These are phyloP conservation scores for Vicia faba DNA, from an alignment of 306 rosid genomes.

Conservation along the genomic window DNA sequence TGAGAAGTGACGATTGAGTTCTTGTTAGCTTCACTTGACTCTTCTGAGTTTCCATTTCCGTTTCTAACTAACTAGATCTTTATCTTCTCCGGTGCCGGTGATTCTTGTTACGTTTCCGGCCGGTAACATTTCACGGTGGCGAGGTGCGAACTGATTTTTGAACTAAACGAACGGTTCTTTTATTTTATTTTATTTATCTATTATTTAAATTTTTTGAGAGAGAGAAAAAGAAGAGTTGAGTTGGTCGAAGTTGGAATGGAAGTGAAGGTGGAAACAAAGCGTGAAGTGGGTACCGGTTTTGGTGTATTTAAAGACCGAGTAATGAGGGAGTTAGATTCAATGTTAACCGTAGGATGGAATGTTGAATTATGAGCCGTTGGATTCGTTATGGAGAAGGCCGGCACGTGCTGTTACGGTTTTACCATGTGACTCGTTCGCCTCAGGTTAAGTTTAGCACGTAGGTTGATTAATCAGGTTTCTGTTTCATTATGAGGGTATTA, in stretches of 20 bases:
- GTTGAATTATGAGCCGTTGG: constrained; percentile 27
- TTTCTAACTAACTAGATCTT: constrained; percentile 30
- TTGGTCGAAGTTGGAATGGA: constrained; percentile 29
- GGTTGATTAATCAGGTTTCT: neutral
- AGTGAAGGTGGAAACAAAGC: constrained; percentile 37
- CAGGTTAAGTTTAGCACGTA: constrained; percentile 6
- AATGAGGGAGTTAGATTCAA: constrained; percentile 44
- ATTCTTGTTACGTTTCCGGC: constrained; percentile 42
- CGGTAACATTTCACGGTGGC: constrained; percentile 63
- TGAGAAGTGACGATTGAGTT: constrained; percentile 85
- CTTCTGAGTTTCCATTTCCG: constrained; percentile 71
- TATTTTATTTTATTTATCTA: neutral
- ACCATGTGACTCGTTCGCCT: constrained; percentile 30
- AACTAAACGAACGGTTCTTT: constrained; percentile 22
- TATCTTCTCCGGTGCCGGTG: constrained; percentile 50
- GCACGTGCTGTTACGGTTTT: constrained; percentile 65
- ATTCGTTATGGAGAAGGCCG: constrained; percentile 48
- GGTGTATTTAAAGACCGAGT: constrained; percentile 44
- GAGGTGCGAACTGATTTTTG: constrained; percentile 11
- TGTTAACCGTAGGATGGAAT: constrained; percentile 41
- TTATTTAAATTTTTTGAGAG: neutral
- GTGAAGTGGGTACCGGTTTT: constrained; percentile 39
- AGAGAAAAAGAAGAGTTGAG: neutral
- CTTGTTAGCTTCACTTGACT: constrained; percentile 76
- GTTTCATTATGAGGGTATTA: neutral